phyloP scores from a whole-genome alignment of 495 filamentous ascomycete species.

The Xylaria bambusicola region DNA sequence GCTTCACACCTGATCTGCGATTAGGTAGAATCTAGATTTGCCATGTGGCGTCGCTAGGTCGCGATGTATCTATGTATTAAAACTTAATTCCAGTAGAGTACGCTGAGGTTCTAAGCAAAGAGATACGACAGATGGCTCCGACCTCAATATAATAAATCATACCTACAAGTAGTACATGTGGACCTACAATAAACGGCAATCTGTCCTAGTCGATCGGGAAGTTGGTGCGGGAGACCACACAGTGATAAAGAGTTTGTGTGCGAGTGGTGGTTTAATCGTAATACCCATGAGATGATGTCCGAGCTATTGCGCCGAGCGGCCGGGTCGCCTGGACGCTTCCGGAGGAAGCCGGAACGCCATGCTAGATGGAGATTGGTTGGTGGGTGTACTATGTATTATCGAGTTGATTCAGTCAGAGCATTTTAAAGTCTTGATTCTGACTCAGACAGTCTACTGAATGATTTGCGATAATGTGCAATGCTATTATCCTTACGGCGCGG shows the following conservation, averaged over 20 bases:
- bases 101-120: not conserved
- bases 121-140: conserved; percentile 10
- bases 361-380: not conserved
- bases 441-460: too few species aligned
- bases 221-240: not conserved
- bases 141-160: not conserved
- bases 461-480: too few species aligned
- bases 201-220: conserved; percentile 3
- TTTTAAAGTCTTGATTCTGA: not conserved
- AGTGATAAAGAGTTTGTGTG: not conserved
- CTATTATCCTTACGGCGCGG: too few species aligned
- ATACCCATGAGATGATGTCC: conserved; percentile 9
- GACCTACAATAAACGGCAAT: not conserved
- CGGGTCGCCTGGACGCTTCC: not conserved
- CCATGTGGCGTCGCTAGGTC: conserved; percentile 5
- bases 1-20: too few species aligned
- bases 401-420: not conserved
- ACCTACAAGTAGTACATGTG: not conserved
- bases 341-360: not conserved
- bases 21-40: too few species aligned
- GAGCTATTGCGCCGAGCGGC: conserved; percentile 1
- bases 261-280: not conserved
- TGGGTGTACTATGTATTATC: not conserved
- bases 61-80: not conserved
- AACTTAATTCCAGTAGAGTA: not conserved